Conservation (phyloP, 805 yeast genomes). For the Kuraishia hungarica region DNA sequence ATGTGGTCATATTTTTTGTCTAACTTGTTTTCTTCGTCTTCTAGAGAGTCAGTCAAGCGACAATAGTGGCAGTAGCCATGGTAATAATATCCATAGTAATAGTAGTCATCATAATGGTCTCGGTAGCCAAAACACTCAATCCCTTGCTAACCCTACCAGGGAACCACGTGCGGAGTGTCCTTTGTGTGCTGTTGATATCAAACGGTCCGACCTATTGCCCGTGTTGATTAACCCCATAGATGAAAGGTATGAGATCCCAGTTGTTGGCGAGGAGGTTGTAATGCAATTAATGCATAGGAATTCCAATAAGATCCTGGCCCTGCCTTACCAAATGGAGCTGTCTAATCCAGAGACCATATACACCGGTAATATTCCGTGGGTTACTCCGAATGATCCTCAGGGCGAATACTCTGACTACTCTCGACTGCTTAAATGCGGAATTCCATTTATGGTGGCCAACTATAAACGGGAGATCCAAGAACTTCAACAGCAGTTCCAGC, state of each 20-base stretch:
- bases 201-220: constrained; percentile 50
- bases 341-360: constrained; percentile 11
- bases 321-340: constrained; percentile 20
- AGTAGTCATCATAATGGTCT: too few species aligned
- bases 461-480: constrained; percentile 51
- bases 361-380: constrained; percentile 48
- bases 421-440: constrained; percentile 62
- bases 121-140: too few species aligned
- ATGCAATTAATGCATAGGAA: constrained; percentile 58
- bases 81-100: constrained; percentile 2
- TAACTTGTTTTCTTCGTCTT: constrained; percentile 69
- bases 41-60: constrained; percentile 51
- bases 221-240: constrained; percentile 46
- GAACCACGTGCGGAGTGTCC: constrained; percentile 49
- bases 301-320: constrained; percentile 20
- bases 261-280: constrained; percentile 41
- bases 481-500: constrained; percentile 40
- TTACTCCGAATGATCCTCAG: constrained; percentile 18
- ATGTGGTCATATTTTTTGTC: constrained; percentile 91
- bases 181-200: constrained; percentile 54
- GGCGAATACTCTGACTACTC: constrained; percentile 38
- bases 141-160: constrained; percentile 7
- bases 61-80: constrained; percentile 18
- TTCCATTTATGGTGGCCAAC: constrained; percentile 41
- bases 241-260: constrained; percentile 51